Conservation (phyloP, 345 rosid genomes). For the Microthlaspi erraticum region DNA sequence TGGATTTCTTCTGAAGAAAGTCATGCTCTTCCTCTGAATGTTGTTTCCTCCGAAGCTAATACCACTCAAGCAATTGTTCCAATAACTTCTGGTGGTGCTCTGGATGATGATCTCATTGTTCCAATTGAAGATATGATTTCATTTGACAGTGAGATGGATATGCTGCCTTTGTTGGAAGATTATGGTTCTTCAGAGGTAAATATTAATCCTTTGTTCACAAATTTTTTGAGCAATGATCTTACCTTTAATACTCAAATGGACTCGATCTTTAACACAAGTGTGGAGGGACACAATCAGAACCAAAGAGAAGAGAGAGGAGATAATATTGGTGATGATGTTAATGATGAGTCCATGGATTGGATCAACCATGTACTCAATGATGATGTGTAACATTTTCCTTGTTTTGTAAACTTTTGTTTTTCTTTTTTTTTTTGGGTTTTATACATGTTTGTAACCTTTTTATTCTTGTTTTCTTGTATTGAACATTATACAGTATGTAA, state of each 20-base stretch:
- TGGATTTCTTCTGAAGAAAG: neutral
- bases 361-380: neutral
- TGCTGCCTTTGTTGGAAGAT: neutral
- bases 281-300: too few species aligned
- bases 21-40: neutral
- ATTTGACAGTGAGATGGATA: constrained; percentile 14
- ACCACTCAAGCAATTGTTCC: neutral
- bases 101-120: neutral
- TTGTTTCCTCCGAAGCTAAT: neutral
- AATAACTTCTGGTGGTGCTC: neutral
- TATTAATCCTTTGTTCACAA: neutral
- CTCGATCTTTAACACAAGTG: too few species aligned
- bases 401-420: neutral
- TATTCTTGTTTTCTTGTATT: neutral
- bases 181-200: neutral
- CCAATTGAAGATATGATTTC: constrained; percentile 14
- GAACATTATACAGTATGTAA: too few species aligned
- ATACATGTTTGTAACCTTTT: too few species aligned
- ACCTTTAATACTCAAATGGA: too few species aligned
- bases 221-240: neutral
- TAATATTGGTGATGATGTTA: neutral
- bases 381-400: neutral
- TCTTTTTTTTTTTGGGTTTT: neutral
- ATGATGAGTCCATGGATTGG: neutral
- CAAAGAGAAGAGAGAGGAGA: neutral